phyloP scores from a whole-genome alignment of 345 rosid genomes.

The Arabidopsis thaliana region TAIR10.1 NC_003076.8:18884501-18885000 shows the following conservation, averaged over 20 bases:
- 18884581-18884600: slow-evolving; percentile 56
- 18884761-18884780: slow-evolving; percentile 59
- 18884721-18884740: neutral
- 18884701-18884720: neutral
- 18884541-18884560: slow-evolving; percentile 57
- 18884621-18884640: slow-evolving; percentile 50
- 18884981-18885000: slow-evolving; percentile 68
- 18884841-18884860: slow-evolving; percentile 73
- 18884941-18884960: slow-evolving; percentile 58
- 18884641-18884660: slow-evolving; percentile 72
- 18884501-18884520: slow-evolving; percentile 30
- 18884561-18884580: neutral
- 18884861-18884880: slow-evolving; percentile 61
- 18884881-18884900: slow-evolving; percentile 10
- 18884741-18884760: slow-evolving; percentile 50
- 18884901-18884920: neutral
- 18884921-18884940: neutral
- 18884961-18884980: slow-evolving; percentile 68
- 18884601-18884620: slow-evolving; percentile 57
- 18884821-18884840: slow-evolving; percentile 67
- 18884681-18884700: slow-evolving; percentile 16
- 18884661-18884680: slow-evolving; percentile 9
- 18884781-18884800: slow-evolving; percentile 62
- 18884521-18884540: slow-evolving; percentile 60
- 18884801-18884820: slow-evolving; percentile 59